Evolutionary conservation across 257 asterid genomes (phyloP).

Genomic region (Galeopsis tetrahit): DNA sequence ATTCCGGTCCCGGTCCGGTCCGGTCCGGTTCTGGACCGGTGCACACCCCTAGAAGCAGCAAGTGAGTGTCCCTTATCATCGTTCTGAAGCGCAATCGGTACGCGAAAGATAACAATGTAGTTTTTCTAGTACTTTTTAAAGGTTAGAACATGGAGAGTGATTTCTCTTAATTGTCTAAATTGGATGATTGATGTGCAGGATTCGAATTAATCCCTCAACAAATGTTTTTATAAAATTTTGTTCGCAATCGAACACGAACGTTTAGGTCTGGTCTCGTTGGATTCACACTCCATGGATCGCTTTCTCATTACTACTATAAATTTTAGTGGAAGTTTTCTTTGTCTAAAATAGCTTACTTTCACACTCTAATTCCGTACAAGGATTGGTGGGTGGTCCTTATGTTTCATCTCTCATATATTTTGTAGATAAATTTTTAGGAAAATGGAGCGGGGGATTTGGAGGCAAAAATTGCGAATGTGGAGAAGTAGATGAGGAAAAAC

Average conservation of each 20-base stretch:
- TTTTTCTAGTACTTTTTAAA: no score
- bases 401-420: slow-evolving; percentile 19
- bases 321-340: slow-evolving; percentile 24
- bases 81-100: no score
- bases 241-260: slow-evolving; percentile 62
- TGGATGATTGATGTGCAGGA: no score
- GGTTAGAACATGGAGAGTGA: no score
- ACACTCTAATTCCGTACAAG: slow-evolving; percentile 64
- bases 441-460: slow-evolving; percentile 68
- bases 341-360: slow-evolving; percentile 29
- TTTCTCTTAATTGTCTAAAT: no score
- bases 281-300: slow-evolving; percentile 78
- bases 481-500: slow-evolving; percentile 97
- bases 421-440: slow-evolving; percentile 56
- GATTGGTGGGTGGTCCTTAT: slow-evolving; percentile 82
- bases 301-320: slow-evolving; percentile 80
- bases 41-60: no score
- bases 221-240: no score
- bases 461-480: slow-evolving; percentile 79
- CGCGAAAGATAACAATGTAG: no score
- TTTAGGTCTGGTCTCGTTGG: slow-evolving; percentile 78
- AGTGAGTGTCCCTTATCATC: no score
- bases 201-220: no score
- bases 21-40: no score
- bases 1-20: no score